phyloP scores from a whole-genome alignment of 345 rosid genomes.

The Murraya koenigii region DNA sequence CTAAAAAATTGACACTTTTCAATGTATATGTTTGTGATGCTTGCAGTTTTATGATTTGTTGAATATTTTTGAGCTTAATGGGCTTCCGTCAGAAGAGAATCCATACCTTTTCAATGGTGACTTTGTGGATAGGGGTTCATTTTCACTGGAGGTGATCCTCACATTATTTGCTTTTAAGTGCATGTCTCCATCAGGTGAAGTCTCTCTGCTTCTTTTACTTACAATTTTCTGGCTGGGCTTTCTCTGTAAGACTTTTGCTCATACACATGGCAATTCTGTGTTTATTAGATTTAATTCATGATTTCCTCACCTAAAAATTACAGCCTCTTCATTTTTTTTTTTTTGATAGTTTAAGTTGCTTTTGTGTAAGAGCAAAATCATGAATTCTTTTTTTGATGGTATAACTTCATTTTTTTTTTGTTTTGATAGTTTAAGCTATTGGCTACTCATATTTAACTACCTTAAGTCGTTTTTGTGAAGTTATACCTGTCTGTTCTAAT shows the following conservation, averaged over 20 bases:
- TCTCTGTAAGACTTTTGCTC: not conserved
- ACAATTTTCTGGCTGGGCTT: not conserved
- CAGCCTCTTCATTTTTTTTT: not conserved
- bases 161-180: constrained; percentile 94
- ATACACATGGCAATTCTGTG: not conserved
- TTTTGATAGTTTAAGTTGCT: not conserved
- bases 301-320: not conserved
- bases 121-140: constrained; percentile 98
- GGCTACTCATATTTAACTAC: not conserved
- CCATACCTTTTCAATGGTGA: constrained; percentile 97
- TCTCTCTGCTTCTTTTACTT: constrained; percentile 11
- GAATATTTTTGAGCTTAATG: constrained; percentile 93
- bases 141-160: constrained; percentile 90
- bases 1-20: not conserved
- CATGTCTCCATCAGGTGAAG: constrained; percentile 85
- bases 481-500: not conserved
- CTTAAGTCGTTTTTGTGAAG: not conserved
- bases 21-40: constrained; percentile 7
- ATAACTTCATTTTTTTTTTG: too few relatives aligned
- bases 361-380: too few relatives aligned
- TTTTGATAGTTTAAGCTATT: constrained; percentile 3
- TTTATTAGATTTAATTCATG: not conserved
- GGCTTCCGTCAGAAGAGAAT: constrained; percentile 94
- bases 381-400: too few relatives aligned
- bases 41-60: constrained; percentile 93